These are phyloP conservation scores for Lolium multiflorum DNA, from an alignment of 176 grass and related monocot genomes.

Conservation along the genomic window DNA sequence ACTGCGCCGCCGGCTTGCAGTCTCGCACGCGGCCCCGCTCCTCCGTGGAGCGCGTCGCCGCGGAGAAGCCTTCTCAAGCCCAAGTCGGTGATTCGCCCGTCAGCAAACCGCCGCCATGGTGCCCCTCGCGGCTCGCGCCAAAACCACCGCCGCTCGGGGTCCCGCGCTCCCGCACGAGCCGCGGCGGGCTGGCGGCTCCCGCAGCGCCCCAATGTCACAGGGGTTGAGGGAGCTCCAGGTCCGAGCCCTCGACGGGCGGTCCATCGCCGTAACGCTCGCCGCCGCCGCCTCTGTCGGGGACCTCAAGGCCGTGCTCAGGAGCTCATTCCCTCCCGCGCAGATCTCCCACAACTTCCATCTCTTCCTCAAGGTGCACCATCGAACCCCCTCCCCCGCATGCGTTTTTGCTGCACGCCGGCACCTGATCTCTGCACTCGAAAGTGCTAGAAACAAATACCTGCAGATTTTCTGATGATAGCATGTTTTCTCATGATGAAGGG, in stretches of 20 bases:
- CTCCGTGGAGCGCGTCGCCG: too few species aligned
- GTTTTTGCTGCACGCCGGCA: not conserved
- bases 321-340: constrained; percentile 73
- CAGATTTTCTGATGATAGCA: not conserved
- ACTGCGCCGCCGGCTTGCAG: too few species aligned
- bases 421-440: too few species aligned
- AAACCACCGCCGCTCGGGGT: not conserved
- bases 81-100: too few species aligned
- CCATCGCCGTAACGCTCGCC: constrained; percentile 48
- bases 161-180: not conserved
- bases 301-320: constrained; percentile 70
- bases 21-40: too few species aligned
- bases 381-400: not conserved
- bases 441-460: not conserved
- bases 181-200: not conserved
- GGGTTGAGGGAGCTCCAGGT: constrained; percentile 61
- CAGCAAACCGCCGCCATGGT: constrained; percentile 19
- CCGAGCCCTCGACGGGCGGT: constrained; percentile 71
- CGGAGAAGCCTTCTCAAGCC: too few species aligned
- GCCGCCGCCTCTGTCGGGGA: constrained; percentile 57
- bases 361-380: constrained; percentile 71
- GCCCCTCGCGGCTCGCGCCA: constrained; percentile 33
- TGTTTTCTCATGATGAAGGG: constrained; percentile 55
- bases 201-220: constrained; percentile 13
- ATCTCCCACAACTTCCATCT: constrained; percentile 75